Base-by-base conservation (phyloP, 257 asterid genomes). In the Scutellaria baicalensis region DNA sequence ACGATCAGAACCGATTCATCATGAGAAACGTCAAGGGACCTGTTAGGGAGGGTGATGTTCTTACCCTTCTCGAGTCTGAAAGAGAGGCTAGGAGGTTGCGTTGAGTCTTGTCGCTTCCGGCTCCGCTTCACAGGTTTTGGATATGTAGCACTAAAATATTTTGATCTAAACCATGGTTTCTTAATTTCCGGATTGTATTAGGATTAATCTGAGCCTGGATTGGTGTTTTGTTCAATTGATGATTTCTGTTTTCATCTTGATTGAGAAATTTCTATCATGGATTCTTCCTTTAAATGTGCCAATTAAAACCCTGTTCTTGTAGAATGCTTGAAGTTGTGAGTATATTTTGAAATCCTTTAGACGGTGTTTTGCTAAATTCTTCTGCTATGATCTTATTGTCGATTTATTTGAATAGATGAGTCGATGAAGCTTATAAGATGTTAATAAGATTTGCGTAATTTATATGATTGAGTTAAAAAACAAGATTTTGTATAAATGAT, bases 11-110 rank as follows among this genome's bases (percentile, higher is more conserved):
- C 48, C 72, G 61, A 43, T 63, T 63, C 66, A 69, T 62, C n/a
- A 62, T 69, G 75, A 56, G 75, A 33, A 64, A 64, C 11, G 70
- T 48, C 16, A 64, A 64, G 70, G 70, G 70, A 16, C 70, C 70
- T 16, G 75, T 75, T 21, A 75, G 79, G 74, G 74, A 75, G 16
- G 74, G 79, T 23, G 79, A 75, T 54, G 64, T 58, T 51, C 79
- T 66, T 17, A 69, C 74, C 47, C 47, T 69, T 11, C 65, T 69
- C 20, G 74, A 69, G 66, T 69, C 74, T 23, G 74, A 69, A 38
- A 56, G 74, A 42, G 74, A 69, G 45, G 74, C 74, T 27, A 8
- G 74, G 4, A 69, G 74, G 66, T 18, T 69, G 64, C 74, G 74
- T 18, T 69, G 48, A 63, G 27, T 14, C 12, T 13, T 10, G 12